phyloP scores from a whole-genome alignment of 208 protist species.

The Endotrypanum monterogeii region DNA sequence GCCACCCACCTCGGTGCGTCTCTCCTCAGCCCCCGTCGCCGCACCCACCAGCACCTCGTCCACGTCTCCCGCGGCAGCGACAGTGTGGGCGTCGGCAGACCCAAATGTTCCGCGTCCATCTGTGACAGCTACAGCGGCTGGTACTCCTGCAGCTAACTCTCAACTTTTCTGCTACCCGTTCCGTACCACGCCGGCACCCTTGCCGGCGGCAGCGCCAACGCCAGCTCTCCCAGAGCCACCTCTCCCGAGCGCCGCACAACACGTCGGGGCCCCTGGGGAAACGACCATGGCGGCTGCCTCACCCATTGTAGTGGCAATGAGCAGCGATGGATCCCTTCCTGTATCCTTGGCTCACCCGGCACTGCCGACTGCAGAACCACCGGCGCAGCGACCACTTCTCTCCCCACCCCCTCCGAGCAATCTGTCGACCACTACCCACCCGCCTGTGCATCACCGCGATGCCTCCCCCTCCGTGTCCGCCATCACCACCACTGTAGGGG shows the following conservation, averaged over 20 bases:
- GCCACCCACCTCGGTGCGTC: slow-evolving; percentile 11
- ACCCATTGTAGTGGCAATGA: slow-evolving; percentile 32
- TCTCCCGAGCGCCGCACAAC: background rate
- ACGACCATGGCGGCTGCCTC: background rate
- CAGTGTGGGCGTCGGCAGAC: slow-evolving; percentile 29
- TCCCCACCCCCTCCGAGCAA: background rate
- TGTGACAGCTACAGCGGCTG: slow-evolving; percentile 5
- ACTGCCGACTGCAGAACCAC: background rate
- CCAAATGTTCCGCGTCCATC: slow-evolving; percentile 10
- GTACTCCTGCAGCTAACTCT: background rate
- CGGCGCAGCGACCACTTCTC: background rate
- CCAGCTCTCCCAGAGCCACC: background rate
- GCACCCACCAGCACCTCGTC: background rate
- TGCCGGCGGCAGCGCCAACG: background rate
- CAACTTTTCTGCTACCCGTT: slow-evolving; percentile 27
- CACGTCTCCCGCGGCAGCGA: slow-evolving; percentile 7
- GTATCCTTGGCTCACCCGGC: background rate
- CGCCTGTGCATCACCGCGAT: background rate
- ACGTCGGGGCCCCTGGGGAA: background rate
- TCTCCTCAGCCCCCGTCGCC: slow-evolving; percentile 5
- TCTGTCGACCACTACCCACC: background rate
- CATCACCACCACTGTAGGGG: background rate
- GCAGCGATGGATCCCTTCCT: slow-evolving; percentile 13
- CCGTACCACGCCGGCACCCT: background rate
- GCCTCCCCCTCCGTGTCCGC: background rate